These are phyloP conservation scores for Myrica gale DNA, from an alignment of 306 rosid species.

Conservation along the genomic window DNA sequence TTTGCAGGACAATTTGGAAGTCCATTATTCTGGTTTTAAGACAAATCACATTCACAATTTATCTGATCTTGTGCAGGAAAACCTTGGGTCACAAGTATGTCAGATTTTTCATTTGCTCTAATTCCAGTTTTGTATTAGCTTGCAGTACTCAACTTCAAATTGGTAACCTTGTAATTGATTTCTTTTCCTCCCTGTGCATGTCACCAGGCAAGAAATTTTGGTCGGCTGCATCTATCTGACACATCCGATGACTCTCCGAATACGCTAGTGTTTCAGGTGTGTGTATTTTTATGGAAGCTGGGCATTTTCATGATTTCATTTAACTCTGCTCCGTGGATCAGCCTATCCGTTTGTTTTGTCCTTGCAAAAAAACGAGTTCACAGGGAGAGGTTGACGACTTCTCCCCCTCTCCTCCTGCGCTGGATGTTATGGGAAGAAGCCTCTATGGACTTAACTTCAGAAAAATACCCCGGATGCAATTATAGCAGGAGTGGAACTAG, in stretches of 20 bases:
- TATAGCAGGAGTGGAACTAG: too few relatives aligned
- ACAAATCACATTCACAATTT: slow-evolving; percentile 84
- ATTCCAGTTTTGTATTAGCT: background rate
- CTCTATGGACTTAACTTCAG: too few relatives aligned
- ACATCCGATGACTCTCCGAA: slow-evolving; percentile 64
- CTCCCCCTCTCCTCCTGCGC: too few relatives aligned
- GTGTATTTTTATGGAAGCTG: background rate
- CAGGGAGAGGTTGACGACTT: too few relatives aligned
- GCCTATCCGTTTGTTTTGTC: too few relatives aligned
- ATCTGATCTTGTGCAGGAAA: slow-evolving; percentile 78
- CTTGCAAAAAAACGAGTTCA: too few relatives aligned
- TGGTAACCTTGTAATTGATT: slow-evolving; percentile 17
- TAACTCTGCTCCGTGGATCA: too few relatives aligned
- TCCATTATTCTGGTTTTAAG: slow-evolving; percentile 83
- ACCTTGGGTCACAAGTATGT: slow-evolving; percentile 74
- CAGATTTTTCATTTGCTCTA: slow-evolving; percentile 12
- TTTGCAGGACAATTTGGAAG: slow-evolving; percentile 70
- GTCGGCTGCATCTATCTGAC: slow-evolving; percentile 71
- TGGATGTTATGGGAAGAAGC: too few relatives aligned
- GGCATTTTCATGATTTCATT: too few relatives aligned
- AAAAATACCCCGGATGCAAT: too few relatives aligned
- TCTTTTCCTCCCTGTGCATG: slow-evolving; percentile 27
- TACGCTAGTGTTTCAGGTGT: slow-evolving; percentile 85
- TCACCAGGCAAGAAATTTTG: slow-evolving; percentile 55
- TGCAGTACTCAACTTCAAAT: background rate